phyloP scores from a whole-genome alignment of 1,139 yeast genomes.

The Debaryomyces coudertii region DNA sequence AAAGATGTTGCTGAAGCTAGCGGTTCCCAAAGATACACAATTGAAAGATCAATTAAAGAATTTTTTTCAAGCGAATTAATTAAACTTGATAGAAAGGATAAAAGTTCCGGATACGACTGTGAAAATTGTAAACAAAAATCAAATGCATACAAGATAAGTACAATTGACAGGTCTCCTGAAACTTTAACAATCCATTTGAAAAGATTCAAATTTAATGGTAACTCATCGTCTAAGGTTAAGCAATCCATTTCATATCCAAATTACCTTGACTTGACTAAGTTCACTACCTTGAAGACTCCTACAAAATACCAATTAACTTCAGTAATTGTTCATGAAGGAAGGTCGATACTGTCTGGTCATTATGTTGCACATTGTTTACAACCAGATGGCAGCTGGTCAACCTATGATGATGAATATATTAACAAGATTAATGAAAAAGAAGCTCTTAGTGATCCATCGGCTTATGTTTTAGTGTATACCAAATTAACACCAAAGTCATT shows the following conservation, averaged over 20 bases:
- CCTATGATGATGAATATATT: conserved; percentile 91
- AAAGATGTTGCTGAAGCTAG: conserved; percentile 13
- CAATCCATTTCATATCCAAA: conserved; percentile 83
- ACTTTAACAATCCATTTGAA: conserved; percentile 84
- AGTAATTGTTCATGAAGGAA: conserved; percentile 92
- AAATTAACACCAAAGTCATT: conserved; percentile 53
- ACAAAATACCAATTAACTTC: conserved; percentile 75
- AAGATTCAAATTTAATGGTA: conserved; percentile 85
- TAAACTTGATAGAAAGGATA: conserved; percentile 63
- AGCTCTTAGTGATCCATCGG: conserved; percentile 82
- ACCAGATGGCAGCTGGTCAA: conserved; percentile 90
- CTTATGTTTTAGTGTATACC: conserved; percentile 85
- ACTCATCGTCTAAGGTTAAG: conserved; percentile 77
- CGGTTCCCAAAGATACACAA: conserved; percentile 45
- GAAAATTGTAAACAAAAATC: conserved; percentile 82
- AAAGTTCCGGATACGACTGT: conserved; percentile 74
- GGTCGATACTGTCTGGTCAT: conserved; percentile 92
- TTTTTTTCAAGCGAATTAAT: conserved; percentile 82
- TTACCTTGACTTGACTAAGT: conserved; percentile 71
- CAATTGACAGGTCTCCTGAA: conserved; percentile 84
- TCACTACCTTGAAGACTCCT: conserved; percentile 50
- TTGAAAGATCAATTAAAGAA: conserved; percentile 74
- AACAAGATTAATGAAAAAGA: conserved; percentile 71
- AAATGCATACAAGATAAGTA: conserved; percentile 73
- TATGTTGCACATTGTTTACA: conserved; percentile 89